Evolutionary conservation across 257 asterid genomes (phyloP).

Genomic region (Thymus mandschuricus): DNA sequence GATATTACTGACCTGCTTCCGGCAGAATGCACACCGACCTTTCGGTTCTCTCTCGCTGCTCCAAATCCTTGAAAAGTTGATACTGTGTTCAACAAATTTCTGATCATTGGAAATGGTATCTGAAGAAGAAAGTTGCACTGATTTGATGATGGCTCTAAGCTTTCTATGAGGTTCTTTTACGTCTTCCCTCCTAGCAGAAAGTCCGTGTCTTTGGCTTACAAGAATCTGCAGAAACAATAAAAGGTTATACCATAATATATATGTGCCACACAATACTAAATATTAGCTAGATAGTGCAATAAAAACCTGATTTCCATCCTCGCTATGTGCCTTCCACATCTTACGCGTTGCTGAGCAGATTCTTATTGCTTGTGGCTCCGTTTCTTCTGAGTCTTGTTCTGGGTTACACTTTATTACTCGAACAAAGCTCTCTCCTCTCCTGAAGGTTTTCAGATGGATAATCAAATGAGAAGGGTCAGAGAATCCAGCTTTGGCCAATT

Average conservation of each 20-base stretch:
- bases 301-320: slow-evolving; percentile 58
- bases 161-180: slow-evolving; percentile 45
- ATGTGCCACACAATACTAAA: slow-evolving; percentile 14
- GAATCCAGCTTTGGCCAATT: slow-evolving; percentile 91
- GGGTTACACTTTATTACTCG: slow-evolving; percentile 86
- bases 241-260: slow-evolving; percentile 1
- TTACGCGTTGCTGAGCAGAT: slow-evolving; percentile 69
- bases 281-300: slow-evolving; percentile 8
- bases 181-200: slow-evolving; percentile 43
- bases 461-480: slow-evolving; percentile 77
- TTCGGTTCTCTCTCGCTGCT: slow-evolving; percentile 87
- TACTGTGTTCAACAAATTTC: slow-evolving; percentile 61
- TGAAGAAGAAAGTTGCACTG: slow-evolving; percentile 59
- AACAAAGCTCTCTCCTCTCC: slow-evolving; percentile 83
- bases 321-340: slow-evolving; percentile 74
- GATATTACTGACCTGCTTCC: slow-evolving; percentile 61
- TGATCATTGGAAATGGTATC: slow-evolving; percentile 55
- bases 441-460: slow-evolving; percentile 79
- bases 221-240: slow-evolving; percentile 49
- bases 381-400: slow-evolving; percentile 62
- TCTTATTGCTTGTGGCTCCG: slow-evolving; percentile 78
- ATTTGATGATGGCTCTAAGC: slow-evolving; percentile 50
- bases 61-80: slow-evolving; percentile 90
- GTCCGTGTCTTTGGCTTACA: slow-evolving; percentile 52
- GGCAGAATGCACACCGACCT: slow-evolving; percentile 84